A percentile compares a stretch with the other conserved stretches of the same genome.
Conservation (phyloP, 1,284 basidiomycete genomes). For the Puccinia polysora region DNA sequence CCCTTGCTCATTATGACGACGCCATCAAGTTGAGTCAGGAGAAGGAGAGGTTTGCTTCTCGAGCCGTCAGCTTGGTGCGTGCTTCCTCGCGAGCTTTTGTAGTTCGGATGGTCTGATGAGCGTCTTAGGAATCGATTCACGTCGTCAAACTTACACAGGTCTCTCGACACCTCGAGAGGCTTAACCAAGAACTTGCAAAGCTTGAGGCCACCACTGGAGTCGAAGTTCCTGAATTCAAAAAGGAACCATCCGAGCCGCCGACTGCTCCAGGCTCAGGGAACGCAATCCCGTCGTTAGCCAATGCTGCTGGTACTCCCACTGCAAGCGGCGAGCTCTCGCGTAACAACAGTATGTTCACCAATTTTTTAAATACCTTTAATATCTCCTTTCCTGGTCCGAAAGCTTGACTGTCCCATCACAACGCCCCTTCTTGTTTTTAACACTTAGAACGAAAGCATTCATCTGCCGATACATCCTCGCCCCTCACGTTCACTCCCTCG, state of each 20-base stretch:
- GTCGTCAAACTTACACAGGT: too few species aligned
- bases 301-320: constrained; percentile 4
- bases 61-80: constrained; percentile 27
- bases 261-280: constrained; percentile 15
- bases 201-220: constrained; percentile 29
- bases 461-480: constrained; percentile 33
- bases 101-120: neutral
- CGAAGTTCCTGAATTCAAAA: constrained; percentile 39
- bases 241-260: constrained; percentile 14
- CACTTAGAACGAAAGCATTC: constrained; percentile 28
- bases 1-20: constrained; percentile 42
- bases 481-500: neutral
- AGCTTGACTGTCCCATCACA: too few species aligned
- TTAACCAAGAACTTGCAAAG: constrained; percentile 38
- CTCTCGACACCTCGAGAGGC: constrained; percentile 33
- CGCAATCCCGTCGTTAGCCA: neutral
- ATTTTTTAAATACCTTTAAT: too few species aligned
- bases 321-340: constrained; percentile 19
- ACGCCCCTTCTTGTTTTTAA: neutral
- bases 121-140: too few species aligned
- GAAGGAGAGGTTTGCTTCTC: constrained; percentile 41
- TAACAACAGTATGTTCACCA: constrained; percentile 22
- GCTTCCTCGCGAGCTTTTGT: neutral
- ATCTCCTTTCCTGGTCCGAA: too few species aligned
- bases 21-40: constrained; percentile 42